Percentiles rank a stretch among this genome's conserved stretches.
Evolutionary conservation across 306 rosid genomes (phyloP).

Genomic region (Aeschynomene evenia): DNA sequence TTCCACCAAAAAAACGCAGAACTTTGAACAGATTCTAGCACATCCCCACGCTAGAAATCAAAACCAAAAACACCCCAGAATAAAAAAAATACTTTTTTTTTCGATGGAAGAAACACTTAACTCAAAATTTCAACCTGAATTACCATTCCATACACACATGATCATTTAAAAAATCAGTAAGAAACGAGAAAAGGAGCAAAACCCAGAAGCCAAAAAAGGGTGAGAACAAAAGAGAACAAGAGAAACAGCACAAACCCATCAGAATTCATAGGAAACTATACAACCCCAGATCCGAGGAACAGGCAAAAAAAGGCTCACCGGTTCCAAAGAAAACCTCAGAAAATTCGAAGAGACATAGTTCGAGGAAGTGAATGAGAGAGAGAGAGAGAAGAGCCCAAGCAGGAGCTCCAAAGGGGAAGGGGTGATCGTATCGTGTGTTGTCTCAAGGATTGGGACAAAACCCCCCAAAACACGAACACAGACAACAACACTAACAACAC

Average conservation of each 20-base stretch:
- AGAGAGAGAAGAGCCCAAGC: neutral
- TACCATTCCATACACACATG: conserved; percentile 4
- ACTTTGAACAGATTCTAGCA: conserved; percentile 4
- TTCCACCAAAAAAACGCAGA: conserved; percentile 3
- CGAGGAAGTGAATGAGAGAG: neutral
- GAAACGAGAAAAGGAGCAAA: conserved; percentile 14
- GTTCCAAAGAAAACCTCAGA: conserved; percentile 8
- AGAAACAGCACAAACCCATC: conserved; percentile 29
- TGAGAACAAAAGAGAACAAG: conserved; percentile 12
- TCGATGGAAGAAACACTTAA: neutral
- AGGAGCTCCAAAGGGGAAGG: conserved; percentile 54
- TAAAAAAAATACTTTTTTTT: neutral
- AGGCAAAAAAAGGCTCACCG: neutral
- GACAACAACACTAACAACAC: neutral
- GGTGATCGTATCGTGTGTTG: conserved; percentile 19
- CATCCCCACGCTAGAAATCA: neutral
- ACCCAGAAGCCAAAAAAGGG: conserved; percentile 37
- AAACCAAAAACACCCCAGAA: neutral
- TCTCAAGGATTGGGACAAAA: neutral
- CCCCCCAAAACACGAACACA: neutral
- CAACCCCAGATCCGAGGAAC: conserved; percentile 50
- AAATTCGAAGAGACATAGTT: neutral
- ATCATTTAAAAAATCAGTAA: neutral
- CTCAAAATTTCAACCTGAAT: conserved; percentile 14
- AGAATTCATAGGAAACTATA: conserved; percentile 21